Evolutionary conservation across 192 early-diverging fungal genomes (phyloP), one percentile per base, ranked within the genome.

Genomic region (Diversispora eburnea): DNA sequence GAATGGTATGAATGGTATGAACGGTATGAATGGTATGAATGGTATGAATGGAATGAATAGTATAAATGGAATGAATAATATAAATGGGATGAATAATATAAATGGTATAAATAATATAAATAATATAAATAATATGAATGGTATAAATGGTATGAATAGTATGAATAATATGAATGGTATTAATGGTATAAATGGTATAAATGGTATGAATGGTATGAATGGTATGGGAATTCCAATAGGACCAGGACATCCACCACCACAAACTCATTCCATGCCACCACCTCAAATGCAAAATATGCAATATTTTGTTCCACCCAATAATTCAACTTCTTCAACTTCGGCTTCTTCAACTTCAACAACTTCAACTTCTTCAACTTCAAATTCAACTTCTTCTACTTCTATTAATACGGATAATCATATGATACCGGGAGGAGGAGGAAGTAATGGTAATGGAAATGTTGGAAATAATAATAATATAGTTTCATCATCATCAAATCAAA

Each of bases 281-380:
- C 60, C 25, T 33, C 61, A n/a, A 67, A 67, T 67, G 41, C 65
- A 67, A 17, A 67, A 67, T 47, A 67, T 67, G 19, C 25, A 63
- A 20, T 67, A 67, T 67, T 39, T 43, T 20, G 43, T 33, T 20
- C 19, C 19, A 20, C 17, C 58, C 20, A 19, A 25, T 60, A 60
- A 25, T 25, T 20, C 17, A 60, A 10, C 51, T 54, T 17, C n/a
- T 10, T 17, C 51, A 54, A 17, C 51, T 33, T 33, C 25, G 2
- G 2, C 25, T 33, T 33, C 25, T 33, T 33, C 25, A n/a, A n/a
- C n/a, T 33, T 33, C 25, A 33, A 1, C 25, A 33, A 33, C 0
- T 33, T 33, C 25, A 33, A 33, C 0, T 33, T 33, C 25, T 33
- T 33, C 25, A 33, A 2, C 25, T 33, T 33, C 25, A 33, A 33